A percentile compares a stretch with the other conserved stretches of the same genome.
Conservation (phyloP, 1,284 basidiomycete genomes). For the Ustilago xerochloae region DNA sequence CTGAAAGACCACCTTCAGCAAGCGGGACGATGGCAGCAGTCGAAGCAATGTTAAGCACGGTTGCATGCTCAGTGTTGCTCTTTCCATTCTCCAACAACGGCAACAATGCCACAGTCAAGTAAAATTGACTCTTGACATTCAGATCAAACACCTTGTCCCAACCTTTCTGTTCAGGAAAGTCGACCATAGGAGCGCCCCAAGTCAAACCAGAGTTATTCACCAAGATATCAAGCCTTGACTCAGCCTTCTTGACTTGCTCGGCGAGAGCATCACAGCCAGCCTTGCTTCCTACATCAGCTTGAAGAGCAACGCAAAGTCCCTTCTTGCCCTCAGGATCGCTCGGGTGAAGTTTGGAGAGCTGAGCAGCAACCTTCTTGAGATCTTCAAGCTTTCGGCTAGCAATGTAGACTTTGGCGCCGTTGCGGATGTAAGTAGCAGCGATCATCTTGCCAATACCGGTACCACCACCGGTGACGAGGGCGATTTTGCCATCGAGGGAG, state of each 20-base stretch:
- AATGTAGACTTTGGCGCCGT: slow-evolving; percentile 83
- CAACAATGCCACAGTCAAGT: slow-evolving; percentile 66
- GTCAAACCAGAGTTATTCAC: slow-evolving; percentile 71
- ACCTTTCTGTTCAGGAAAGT: slow-evolving; percentile 76
- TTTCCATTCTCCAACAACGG: slow-evolving; percentile 59
- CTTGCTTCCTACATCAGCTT: slow-evolving; percentile 72
- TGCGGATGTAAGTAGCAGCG: slow-evolving; percentile 80
- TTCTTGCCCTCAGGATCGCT: slow-evolving; percentile 43
- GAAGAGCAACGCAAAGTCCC: slow-evolving; percentile 53
- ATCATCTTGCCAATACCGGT: slow-evolving; percentile 73
- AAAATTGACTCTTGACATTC: slow-evolving; percentile 67
- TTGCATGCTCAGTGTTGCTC: slow-evolving; percentile 73
- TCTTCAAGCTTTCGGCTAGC: slow-evolving; percentile 78
- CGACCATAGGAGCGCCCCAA: slow-evolving; percentile 80
- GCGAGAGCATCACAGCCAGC: slow-evolving; percentile 83
- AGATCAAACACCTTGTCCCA: slow-evolving; percentile 75
- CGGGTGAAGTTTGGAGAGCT: slow-evolving; percentile 51
- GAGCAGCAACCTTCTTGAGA: slow-evolving; percentile 73
- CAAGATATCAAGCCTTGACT: slow-evolving; percentile 74
- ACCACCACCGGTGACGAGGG: slow-evolving; percentile 80
- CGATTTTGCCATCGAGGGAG: slow-evolving; percentile 77
- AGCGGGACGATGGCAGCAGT: slow-evolving; percentile 75
- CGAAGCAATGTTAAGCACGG: slow-evolving; percentile 79
- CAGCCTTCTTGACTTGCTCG: slow-evolving; percentile 75
- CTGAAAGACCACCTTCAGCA: slow-evolving; percentile 72